Evolutionary conservation across 345 rosid genomes (phyloP).

Genomic region (Populus simonii): DNA sequence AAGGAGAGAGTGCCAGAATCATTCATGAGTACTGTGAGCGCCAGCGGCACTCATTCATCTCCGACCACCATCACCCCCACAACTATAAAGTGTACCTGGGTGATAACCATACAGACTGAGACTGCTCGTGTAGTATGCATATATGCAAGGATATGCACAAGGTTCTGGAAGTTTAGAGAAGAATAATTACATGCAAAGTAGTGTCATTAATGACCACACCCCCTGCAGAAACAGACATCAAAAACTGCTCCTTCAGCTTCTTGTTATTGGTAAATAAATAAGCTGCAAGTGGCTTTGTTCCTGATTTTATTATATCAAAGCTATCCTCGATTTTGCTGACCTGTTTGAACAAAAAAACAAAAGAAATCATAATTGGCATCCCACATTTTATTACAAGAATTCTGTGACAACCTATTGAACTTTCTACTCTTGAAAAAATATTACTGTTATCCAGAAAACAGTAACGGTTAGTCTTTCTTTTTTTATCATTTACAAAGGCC

Average conservation of each 20-base stretch:
- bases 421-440: background rate
- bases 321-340: slow-evolving; percentile 76
- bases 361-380: slow-evolving; percentile 1
- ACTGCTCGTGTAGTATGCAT: background rate
- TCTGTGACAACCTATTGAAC: background rate
- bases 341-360: slow-evolving; percentile 35
- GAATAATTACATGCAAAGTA: slow-evolving; percentile 61
- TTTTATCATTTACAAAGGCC: background rate
- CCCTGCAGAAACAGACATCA: slow-evolving; percentile 71
- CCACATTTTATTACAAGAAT: background rate
- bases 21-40: background rate
- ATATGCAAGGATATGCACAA: background rate
- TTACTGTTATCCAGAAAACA: background rate
- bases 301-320: slow-evolving; percentile 64
- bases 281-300: slow-evolving; percentile 89
- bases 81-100: background rate
- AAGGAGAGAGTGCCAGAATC: background rate
- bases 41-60: background rate
- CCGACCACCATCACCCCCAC: background rate
- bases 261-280: slow-evolving; percentile 75
- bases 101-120: background rate
- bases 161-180: slow-evolving; percentile 4
- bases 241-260: slow-evolving; percentile 65
- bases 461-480: background rate
- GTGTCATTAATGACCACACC: slow-evolving; percentile 84